Base-by-base conservation (phyloP, 1,284 basidiomycete genomes). In the Rhodotorula sp. region DNA sequence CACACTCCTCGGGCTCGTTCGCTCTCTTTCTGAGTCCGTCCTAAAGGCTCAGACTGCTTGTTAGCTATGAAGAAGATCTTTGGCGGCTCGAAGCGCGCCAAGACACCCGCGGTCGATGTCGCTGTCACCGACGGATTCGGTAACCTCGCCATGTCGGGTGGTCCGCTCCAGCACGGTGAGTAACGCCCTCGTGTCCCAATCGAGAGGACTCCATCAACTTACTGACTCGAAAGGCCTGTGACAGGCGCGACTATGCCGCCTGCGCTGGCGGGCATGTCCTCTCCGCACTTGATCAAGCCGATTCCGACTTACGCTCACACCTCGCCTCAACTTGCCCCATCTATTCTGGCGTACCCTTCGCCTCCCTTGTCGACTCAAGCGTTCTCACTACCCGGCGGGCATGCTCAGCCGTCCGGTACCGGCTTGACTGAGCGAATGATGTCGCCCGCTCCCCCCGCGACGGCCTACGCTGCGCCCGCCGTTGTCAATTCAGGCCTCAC, bases 1-100 rank as follows among this genome's bases (percentile, higher is more conserved):
- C 37, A 42, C 37, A 12, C 37, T 42, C 37, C 37, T 12, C 8
- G 3, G 10, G 37, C 33, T 42, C 10, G 37, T 12, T 42, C 37
- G 1, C 33, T 10, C 37, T 42, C 37, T 42, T 14, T 42, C 10
- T 2, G 37, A 8, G 10, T 42, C 37, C 14, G 37, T 12, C 37
- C 10, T 42, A 1, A 1, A 42, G 37, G 10, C 10, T 14, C 7
- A 42, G 10, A 42, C 37, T 42, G 10, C 37, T 10, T 12, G 1
- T 12, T 42, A 1, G 30, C 33, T 4, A 67, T 67, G 66, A 67
- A 67, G 66, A 67, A 62, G 60, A 67, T 67, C 48, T 67, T 67
- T 29, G 7, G 46, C 33, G 53, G 53, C 12, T 57, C 54, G 24
- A 30, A 29, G 42, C 60, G 66, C 20, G n/a, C 33, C 55, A 67